Evolutionary conservation across 2,329 filamentous ascomycete genomes (phyloP).

Genomic region (Verticillium alfalfae): DNA sequence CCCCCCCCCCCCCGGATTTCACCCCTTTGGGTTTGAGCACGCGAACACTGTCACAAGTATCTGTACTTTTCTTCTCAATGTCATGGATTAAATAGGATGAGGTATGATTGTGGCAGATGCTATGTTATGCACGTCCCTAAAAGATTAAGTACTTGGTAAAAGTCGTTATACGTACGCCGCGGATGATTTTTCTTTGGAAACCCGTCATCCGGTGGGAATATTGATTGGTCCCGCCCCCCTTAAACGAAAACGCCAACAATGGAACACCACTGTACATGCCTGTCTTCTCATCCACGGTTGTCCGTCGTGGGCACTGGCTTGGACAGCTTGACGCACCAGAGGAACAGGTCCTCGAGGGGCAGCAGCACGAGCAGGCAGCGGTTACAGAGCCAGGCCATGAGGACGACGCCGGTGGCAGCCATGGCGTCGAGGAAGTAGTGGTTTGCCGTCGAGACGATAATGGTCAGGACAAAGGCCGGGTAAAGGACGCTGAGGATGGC

Average conservation of each 20-base stretch:
- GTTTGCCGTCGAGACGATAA: slow-evolving; percentile 58
- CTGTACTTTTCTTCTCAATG: too few relatives aligned
- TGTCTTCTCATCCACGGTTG: not conserved
- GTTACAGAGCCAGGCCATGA: slow-evolving; percentile 50
- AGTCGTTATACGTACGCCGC: not conserved
- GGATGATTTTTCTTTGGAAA: not conserved
- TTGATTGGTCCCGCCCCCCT: not conserved
- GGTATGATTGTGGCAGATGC: not conserved
- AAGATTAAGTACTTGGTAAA: too few relatives aligned
- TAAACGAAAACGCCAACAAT: not conserved
- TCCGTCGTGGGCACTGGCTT: slow-evolving; percentile 53
- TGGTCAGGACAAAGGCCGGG: slow-evolving; percentile 45
- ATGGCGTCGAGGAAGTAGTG: slow-evolving; percentile 62
- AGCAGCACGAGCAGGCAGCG: slow-evolving; percentile 52
- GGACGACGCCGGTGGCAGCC: slow-evolving; percentile 56
- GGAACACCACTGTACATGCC: not conserved
- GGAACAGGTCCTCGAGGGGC: slow-evolving; percentile 59
- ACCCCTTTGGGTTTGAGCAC: too few relatives aligned
- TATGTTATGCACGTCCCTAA: not conserved
- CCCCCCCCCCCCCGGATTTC: too few relatives aligned
- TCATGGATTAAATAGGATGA: too few relatives aligned
- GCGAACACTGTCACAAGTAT: too few relatives aligned
- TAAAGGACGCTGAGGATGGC: slow-evolving; percentile 40
- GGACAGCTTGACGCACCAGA: slow-evolving; percentile 56
- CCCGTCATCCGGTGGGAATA: not conserved